Percentiles rank a stretch among this genome's conserved stretches.
Evolutionary conservation across 1,284 basidiomycete genomes (phyloP).

Genomic region (Trichosporon asahii): DNA sequence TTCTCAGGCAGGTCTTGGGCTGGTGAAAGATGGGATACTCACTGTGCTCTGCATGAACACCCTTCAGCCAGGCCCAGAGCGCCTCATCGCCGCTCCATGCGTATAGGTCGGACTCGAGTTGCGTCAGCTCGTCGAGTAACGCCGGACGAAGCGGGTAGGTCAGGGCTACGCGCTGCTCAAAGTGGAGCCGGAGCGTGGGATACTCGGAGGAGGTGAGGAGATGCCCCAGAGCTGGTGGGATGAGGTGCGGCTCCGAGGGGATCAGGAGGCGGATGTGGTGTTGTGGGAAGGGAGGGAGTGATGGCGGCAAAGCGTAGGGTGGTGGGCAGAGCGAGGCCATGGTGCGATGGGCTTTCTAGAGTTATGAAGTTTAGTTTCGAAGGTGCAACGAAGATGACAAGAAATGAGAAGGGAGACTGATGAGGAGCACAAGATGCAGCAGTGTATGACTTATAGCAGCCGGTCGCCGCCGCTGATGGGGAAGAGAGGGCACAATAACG

Average conservation of each 20-base stretch:
- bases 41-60: constrained; percentile 3
- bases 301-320: not conserved
- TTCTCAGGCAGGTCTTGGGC: too few species aligned
- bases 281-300: not conserved
- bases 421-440: not conserved
- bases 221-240: not conserved
- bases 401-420: not conserved
- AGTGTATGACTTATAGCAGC: not conserved
- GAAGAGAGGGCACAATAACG: not conserved
- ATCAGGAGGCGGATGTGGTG: not conserved
- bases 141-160: not conserved
- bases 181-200: not conserved
- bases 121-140: not conserved
- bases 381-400: too few species aligned
- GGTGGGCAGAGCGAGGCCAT: not conserved
- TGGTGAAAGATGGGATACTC: too few species aligned
- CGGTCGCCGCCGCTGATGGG: not conserved
- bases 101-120: not conserved
- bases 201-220: not conserved
- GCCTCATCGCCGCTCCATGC: not conserved
- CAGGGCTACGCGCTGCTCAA: not conserved
- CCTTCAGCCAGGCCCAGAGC: not conserved
- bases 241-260: not conserved
- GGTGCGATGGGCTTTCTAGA: too few species aligned
- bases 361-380: too few species aligned